Evolutionary conservation across 768 basidiomycete species (phyloP).

Genomic region (Sporobolomyces pararoseus): DNA sequence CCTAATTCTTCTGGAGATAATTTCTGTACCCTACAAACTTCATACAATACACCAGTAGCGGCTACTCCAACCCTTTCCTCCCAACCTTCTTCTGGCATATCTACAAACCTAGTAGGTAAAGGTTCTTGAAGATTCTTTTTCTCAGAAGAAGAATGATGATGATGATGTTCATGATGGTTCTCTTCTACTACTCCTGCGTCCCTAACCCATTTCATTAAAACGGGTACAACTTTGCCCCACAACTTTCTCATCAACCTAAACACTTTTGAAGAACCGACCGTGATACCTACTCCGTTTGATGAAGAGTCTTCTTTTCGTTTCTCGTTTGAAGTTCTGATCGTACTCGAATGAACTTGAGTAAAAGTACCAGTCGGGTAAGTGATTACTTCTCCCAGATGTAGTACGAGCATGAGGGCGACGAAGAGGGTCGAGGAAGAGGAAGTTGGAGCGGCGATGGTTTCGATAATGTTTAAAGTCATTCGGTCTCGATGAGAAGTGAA

Average conservation of each 20-base stretch:
- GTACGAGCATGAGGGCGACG: constrained; percentile 35
- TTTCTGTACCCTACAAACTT: constrained; percentile 87
- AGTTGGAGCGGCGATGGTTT: constrained; percentile 57
- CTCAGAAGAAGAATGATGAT: constrained; percentile 54
- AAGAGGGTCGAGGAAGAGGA: constrained; percentile 54
- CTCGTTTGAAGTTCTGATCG: neutral
- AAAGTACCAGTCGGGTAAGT: constrained; percentile 4
- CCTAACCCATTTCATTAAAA: constrained; percentile 77
- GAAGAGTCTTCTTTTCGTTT: neutral
- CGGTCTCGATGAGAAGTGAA: constrained; percentile 87
- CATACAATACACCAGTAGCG: constrained; percentile 59
- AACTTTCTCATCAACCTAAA: constrained; percentile 46
- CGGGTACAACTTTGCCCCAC: constrained; percentile 75
- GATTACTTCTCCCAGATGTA: constrained; percentile 30
- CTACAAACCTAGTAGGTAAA: neutral
- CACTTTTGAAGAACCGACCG: constrained; percentile 30
- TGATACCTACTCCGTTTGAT: constrained; percentile 2
- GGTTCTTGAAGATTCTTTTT: neutral
- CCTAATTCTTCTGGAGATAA: constrained; percentile 72
- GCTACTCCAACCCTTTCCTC: constrained; percentile 41
- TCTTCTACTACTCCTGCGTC: constrained; percentile 64
- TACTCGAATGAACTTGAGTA: neutral
- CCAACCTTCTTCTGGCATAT: constrained; percentile 39
- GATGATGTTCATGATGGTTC: too few relatives aligned
- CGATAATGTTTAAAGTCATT: constrained; percentile 74